phyloP scores from a whole-genome alignment of 1,284 basidiomycete species.

The Naganishia albida region DNA sequence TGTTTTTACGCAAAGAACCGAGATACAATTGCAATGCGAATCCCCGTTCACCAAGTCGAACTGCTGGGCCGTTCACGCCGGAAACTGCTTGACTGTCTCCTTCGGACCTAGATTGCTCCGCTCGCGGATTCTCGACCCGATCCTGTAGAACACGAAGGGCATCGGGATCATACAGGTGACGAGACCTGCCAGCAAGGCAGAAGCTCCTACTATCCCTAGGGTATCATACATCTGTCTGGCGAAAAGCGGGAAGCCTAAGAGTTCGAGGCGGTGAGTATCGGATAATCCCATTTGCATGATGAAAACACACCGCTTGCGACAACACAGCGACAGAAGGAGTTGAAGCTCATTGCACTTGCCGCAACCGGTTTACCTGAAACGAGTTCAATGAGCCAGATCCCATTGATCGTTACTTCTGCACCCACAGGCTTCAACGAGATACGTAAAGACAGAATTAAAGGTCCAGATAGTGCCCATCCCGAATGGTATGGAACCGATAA shows the following conservation, averaged over 20 bases:
- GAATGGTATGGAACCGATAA: constrained; percentile 66
- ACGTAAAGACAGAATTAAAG: constrained; percentile 69
- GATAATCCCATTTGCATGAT: not conserved
- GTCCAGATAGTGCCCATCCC: constrained; percentile 60
- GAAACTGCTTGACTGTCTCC: not conserved
- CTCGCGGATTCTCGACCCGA: constrained; percentile 46
- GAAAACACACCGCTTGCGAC: constrained; percentile 62
- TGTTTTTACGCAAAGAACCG: too few relatives aligned
- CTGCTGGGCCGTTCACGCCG: not conserved
- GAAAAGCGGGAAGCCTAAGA: constrained; percentile 61
- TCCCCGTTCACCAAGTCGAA: not conserved
- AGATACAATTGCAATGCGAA: too few relatives aligned
- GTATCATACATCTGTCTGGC: constrained; percentile 50
- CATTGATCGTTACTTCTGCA: not conserved
- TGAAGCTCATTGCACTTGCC: constrained; percentile 72
- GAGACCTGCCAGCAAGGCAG: constrained; percentile 71
- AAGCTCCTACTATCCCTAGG: constrained; percentile 72
- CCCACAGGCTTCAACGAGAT: constrained; percentile 52
- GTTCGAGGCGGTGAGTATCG: too few relatives aligned
- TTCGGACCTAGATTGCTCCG: constrained; percentile 33
- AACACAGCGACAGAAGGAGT: constrained; percentile 65
- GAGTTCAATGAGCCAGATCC: constrained; percentile 36
- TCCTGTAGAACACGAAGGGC: constrained; percentile 58
- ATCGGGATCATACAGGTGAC: constrained; percentile 68
- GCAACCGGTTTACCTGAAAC: constrained; percentile 74